Conservation (phyloP, 139 green algal genomes). For the Chlorella sp. region DNA sequence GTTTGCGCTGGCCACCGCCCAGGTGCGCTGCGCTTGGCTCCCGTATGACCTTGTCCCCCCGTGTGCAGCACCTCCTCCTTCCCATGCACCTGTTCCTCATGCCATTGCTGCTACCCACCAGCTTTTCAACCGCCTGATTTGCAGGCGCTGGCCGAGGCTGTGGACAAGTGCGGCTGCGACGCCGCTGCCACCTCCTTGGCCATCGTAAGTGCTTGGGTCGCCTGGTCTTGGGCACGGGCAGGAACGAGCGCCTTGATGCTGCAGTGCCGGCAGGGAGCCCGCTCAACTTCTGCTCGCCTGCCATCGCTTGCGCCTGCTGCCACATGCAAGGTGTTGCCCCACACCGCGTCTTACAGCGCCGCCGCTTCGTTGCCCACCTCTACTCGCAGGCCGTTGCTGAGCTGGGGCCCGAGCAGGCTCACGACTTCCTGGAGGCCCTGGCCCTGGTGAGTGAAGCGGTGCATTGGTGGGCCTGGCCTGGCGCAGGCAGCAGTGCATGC, state of each 20-base stretch:
- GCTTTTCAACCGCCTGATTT: no score
- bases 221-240: not conserved
- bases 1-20: constrained; percentile 3
- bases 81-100: no score
- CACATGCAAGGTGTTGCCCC: not conserved
- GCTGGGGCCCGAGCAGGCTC: not conserved
- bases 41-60: no score
- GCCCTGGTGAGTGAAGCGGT: not conserved
- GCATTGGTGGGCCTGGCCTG: no score
- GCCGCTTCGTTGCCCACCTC: no score
- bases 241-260: no score
- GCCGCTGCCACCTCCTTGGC: not conserved
- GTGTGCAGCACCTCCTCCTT: no score
- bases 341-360: no score
- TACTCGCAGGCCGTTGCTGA: not conserved
- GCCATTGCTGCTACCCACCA: no score
- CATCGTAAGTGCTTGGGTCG: not conserved
- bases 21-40: no score
- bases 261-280: not conserved
- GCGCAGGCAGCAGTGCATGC: not conserved
- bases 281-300: not conserved
- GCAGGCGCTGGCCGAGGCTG: not conserved
- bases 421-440: not conserved
- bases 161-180: constrained; percentile 1
- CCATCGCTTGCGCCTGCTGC: no score